These are phyloP conservation scores for Eucalyptus decipiens DNA, from an alignment of 345 rosid genomes.

Conservation along the genomic window DNA sequence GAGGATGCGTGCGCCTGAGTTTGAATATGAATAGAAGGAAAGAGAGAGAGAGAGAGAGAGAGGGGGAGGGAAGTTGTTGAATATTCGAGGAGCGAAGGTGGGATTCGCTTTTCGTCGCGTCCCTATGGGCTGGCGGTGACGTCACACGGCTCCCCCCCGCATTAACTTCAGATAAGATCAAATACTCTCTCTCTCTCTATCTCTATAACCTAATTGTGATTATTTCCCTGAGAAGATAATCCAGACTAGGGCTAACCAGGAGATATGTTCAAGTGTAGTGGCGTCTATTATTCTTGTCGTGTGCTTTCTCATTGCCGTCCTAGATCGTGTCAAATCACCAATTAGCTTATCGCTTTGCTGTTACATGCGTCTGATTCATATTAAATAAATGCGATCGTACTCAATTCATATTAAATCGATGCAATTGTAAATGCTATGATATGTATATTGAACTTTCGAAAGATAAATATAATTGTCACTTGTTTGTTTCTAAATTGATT, in stretches of 20 bases:
- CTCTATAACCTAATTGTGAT: neutral
- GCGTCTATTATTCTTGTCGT: neutral
- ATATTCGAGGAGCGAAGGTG: neutral
- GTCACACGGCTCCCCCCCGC: neutral
- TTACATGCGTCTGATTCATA: rapidly evolving
- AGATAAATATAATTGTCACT: neutral
- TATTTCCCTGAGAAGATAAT: neutral
- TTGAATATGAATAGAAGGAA: neutral
- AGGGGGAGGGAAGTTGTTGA: neutral
- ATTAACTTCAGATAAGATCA: neutral
- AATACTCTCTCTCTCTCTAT: neutral
- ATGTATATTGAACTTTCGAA: neutral
- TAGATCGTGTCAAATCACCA: neutral
- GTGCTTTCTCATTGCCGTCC: too few relatives aligned
- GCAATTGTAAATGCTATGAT: neutral
- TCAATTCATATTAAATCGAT: neutral
- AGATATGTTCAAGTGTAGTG: neutral
- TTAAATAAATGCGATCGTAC: neutral
- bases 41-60: neutral
- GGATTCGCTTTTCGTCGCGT: neutral
- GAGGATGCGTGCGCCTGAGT: neutral
- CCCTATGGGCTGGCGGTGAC: neutral
- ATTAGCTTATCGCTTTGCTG: neutral
- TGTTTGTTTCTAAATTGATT: neutral
- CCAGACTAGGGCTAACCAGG: neutral